A percentile compares a stretch with the other conserved stretches of the same genome.
Conservation (phyloP, 331 rosid species). For the Malus hybrid region DNA sequence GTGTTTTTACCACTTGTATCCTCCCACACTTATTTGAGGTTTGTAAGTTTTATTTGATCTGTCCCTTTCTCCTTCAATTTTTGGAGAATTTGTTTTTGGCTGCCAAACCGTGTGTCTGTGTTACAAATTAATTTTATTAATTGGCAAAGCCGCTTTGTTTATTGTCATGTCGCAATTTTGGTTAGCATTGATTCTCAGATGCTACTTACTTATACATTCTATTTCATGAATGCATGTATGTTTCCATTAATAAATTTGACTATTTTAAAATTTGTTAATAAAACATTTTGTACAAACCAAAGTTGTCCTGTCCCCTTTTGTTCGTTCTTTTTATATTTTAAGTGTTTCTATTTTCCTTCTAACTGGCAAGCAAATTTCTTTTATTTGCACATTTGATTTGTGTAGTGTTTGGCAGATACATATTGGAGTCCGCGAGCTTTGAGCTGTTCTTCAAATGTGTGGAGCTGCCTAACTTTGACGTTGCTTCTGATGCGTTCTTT, state of each 20-base stretch:
- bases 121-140: not conserved
- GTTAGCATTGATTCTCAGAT: not conserved
- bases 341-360: not conserved
- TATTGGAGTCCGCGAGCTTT: constrained; percentile 91
- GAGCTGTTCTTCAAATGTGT: constrained; percentile 87
- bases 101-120: not conserved
- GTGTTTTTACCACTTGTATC: not conserved
- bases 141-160: not conserved
- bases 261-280: not conserved
- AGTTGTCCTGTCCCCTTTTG: not conserved
- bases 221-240: not conserved
- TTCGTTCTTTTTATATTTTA: not conserved
- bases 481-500: constrained; percentile 93
- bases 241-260: not conserved
- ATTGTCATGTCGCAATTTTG: not conserved
- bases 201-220: not conserved
- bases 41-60: not conserved
- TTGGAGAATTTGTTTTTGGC: not conserved
- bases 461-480: constrained; percentile 84
- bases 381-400: constrained; percentile 26
- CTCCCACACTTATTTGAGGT: not conserved
- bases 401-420: constrained; percentile 62
- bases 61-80: not conserved
- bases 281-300: not conserved
- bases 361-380: constrained; percentile 15